Base-by-base conservation (phyloP, 805 yeast species). In the Hanseniaspora mollemarum region DNA sequence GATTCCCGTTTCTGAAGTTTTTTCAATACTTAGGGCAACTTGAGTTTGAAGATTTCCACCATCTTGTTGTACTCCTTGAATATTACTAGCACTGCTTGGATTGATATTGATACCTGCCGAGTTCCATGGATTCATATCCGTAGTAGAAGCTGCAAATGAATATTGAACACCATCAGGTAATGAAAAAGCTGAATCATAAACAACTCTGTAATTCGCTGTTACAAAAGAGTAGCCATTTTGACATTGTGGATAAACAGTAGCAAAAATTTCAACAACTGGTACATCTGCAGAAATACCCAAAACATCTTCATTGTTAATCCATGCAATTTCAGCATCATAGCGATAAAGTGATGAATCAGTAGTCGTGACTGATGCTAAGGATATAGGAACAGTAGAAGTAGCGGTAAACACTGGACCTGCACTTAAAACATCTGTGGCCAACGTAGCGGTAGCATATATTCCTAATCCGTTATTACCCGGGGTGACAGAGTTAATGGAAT, bases 41-140 rank as follows among this genome's bases (percentile, higher is more conserved):
- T 49, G 50, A 51, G 62, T 57, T 2, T 33, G 29, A 15, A 59
- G 13, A 33, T 56, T 55, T 24, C 45, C 57, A n/a, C 50, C 8
- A 19, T 36, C 56, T 56, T 6, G 45, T 25, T 2, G 57, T 21
- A n/a, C n/a, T n/a, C n/a, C n/a, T 19, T 31, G 36, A 32, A 48
- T 33, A 22, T 40, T 43, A 13, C 15, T 26, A 2, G 38, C 43
- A 24, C 46, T 25, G 36, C 54, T 55, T 26, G 52, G 52, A 49
- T 59, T 63, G 38, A 56, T 57, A 24, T 51, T 52, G n/a, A 61
- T 52, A 21, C 57, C 42, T 15, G 58, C 36, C 42, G 60, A 58
- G 19, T 45, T 41, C 10, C 60, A 60, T 7, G 48, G 55, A 19
- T 60, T 58, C 22, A 60, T n/a, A 24, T 46, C 46, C 16, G 24